phyloP scores from a whole-genome alignment of 1,284 basidiomycete genomes.

The Ceratobasidium sp. region DNA sequence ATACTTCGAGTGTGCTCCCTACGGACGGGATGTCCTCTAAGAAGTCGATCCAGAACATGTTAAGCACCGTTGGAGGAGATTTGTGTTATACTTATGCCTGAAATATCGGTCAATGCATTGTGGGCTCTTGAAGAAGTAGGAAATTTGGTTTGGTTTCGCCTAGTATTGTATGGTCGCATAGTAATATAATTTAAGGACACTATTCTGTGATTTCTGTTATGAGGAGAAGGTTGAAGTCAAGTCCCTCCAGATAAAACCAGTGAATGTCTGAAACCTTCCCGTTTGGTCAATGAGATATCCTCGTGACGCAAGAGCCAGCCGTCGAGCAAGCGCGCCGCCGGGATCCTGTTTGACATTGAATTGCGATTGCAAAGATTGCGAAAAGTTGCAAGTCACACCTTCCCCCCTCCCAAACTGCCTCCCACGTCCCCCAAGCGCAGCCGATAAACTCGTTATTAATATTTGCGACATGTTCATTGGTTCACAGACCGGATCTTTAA shows the following conservation, averaged over 20 bases:
- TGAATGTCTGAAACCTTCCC: neutral
- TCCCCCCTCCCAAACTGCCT: neutral
- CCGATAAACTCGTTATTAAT: neutral
- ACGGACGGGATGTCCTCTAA: slow-evolving; percentile 18
- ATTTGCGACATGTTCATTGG: slow-evolving; percentile 22
- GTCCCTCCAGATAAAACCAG: too few species aligned
- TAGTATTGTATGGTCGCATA: neutral
- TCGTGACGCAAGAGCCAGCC: slow-evolving; percentile 39
- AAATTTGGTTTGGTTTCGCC: neutral
- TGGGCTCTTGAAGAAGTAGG: neutral
- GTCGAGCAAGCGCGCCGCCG: slow-evolving; percentile 40
- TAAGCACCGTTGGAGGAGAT: slow-evolving; percentile 12
- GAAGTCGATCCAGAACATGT: slow-evolving; percentile 10
- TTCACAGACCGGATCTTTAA: slow-evolving; percentile 19
- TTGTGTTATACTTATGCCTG: slow-evolving; percentile 32
- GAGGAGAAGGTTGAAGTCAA: too few species aligned
- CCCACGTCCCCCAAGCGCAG: neutral
- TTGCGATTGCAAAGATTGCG: slow-evolving; percentile 14
- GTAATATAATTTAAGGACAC: neutral
- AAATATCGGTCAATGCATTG: neutral
- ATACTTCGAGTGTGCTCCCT: slow-evolving; percentile 14
- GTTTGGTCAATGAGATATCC: slow-evolving; percentile 10
- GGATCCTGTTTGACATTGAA: slow-evolving; percentile 33
- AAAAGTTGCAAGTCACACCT: slow-evolving; percentile 30
- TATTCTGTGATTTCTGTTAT: too few species aligned